phyloP scores from a whole-genome alignment of 1,139 yeast species.

The Casaregolazyma suthepensis region DNA sequence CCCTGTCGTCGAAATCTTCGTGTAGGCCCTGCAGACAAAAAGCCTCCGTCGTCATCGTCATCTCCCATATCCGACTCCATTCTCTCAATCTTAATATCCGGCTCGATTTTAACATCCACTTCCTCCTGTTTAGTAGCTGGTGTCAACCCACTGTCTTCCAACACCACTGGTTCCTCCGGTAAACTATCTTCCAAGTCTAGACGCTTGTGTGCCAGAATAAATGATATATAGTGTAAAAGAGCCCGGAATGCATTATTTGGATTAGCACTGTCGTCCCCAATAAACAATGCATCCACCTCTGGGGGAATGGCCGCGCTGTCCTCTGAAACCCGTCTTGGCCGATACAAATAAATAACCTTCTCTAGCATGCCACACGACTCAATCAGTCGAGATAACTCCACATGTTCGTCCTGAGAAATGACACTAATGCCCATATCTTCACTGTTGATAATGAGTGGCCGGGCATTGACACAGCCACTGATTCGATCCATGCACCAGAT shows the following conservation, averaged over 20 bases:
- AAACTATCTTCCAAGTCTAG: slow-evolving; percentile 15
- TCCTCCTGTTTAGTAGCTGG: slow-evolving; percentile 9
- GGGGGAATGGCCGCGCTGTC: slow-evolving; percentile 18
- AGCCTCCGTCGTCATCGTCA: not conserved
- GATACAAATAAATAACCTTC: slow-evolving; percentile 33
- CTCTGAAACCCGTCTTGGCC: slow-evolving; percentile 25
- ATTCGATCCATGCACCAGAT: slow-evolving; percentile 39
- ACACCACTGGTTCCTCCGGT: slow-evolving; percentile 18
- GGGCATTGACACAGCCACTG: slow-evolving; percentile 36
- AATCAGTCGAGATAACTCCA: slow-evolving; percentile 28
- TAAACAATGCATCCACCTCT: slow-evolving; percentile 20
- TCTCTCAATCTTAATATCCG: slow-evolving; percentile 7
- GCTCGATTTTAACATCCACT: not conserved
- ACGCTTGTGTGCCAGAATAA: slow-evolving; percentile 32
- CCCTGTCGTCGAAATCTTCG: slow-evolving; percentile 5
- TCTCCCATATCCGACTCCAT: not conserved
- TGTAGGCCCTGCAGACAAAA: slow-evolving; percentile 5
- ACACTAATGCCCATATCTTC: slow-evolving; percentile 36
- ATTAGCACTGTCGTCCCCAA: slow-evolving; percentile 24
- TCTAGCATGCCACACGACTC: slow-evolving; percentile 33
- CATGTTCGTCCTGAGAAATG: slow-evolving; percentile 25
- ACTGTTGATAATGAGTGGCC: slow-evolving; percentile 35
- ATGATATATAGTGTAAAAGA: slow-evolving; percentile 28
- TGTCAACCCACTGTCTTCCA: slow-evolving; percentile 17
- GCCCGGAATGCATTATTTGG: slow-evolving; percentile 28